Base-by-base conservation (phyloP, 352 stramenopile genomes). In the Ophiocytium majus region DNA sequence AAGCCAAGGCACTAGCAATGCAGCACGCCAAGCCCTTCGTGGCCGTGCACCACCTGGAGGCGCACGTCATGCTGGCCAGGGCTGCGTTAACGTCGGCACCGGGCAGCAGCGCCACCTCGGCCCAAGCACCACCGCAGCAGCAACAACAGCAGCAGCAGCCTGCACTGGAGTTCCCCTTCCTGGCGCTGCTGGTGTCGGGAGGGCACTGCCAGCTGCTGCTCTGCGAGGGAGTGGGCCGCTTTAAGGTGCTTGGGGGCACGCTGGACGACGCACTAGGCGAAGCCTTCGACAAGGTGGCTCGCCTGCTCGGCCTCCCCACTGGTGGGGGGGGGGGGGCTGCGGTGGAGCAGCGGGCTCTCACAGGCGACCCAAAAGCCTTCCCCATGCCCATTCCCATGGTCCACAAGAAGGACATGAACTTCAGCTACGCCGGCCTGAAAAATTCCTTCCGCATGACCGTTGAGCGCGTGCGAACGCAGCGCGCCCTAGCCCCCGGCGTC, bases 351-450 rank as follows among this genome's bases (percentile, higher is more conserved):
- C 91, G 97, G 57, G 96, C 97, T 1, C 88, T 88, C 31, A 90
- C 92, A 37, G 96, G 96, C n/a, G 93, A 99, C 91, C 91, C 95
- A 28, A 92, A 91, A 19, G 92, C 93, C 57, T 94, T 98, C 78
- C 84, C 90, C 0, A 94, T 99, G 37, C 93, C 95, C 0, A 93
- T 98, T 76, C 95, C 96, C 0, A 97, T 97, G 94, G 94, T 89
- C 63, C 89, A 93, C 66, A 90, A 92, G 66, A 93, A 93, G 91
- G 94, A 98, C 90, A 98, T 94, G 82, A 95, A 99, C 85, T 99
- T 99, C 88, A 98, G 93, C 63, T 99, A 98, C 90, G 96, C 96
- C 0, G 97, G 97, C 0, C 93, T 99, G 63, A 99, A 99, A 90
- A 98, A 95, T 9, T 94, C 95, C 34, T 97, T 99, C 32, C 75